Base-by-base conservation (phyloP, 805 yeast genomes). In the Starmerella floricola region DNA sequence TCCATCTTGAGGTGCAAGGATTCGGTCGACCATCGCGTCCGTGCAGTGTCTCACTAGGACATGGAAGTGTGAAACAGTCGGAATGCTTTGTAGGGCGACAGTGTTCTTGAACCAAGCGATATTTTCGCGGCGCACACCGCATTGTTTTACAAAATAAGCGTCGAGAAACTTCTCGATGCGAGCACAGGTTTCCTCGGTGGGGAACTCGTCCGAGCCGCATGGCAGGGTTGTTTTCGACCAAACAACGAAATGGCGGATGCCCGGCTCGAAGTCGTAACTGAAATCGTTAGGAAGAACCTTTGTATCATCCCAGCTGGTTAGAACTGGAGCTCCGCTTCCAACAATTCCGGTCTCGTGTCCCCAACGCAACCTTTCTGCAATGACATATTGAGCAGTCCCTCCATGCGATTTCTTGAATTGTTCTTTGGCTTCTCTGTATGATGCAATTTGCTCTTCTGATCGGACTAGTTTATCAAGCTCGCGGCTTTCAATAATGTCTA, bases 101-200 rank as follows among this genome's bases (percentile, higher is more conserved):
- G 78, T 72, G 54, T 74, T 74, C 42, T 71, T 69, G 55, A 75
- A 74, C 79, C 79, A 74, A 24, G 65, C 54, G 12, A 74, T 49
- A 38, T 67, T 57, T 10, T 63, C 62, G 31, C 59, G 45, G 2
- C 54, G 40, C 29, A 71, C 55, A 1, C 67, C 70, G 35, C 64
- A 55, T 18, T 53, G 46, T 11, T 59, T 53, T n/a, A 59, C 60
- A 46, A 74, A 73, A 3, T 68, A 66, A 34, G 54, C 53, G 8
- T 55, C 44, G 11, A 75, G 57, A 48, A 68, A 74, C 29, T 36
- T 40, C 40, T 66, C 64, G 19, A 74, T 68, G 15, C 54, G 36
- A 1, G 37, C 51, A 20, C 63, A 52, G 1, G 72, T 63, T 17
- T 55, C 62, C 2, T 54, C 48, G 8, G 69, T 59, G 2, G 53